Conservation (phyloP, 1,284 basidiomycete species). For the Papiliotrema flavescens region DNA sequence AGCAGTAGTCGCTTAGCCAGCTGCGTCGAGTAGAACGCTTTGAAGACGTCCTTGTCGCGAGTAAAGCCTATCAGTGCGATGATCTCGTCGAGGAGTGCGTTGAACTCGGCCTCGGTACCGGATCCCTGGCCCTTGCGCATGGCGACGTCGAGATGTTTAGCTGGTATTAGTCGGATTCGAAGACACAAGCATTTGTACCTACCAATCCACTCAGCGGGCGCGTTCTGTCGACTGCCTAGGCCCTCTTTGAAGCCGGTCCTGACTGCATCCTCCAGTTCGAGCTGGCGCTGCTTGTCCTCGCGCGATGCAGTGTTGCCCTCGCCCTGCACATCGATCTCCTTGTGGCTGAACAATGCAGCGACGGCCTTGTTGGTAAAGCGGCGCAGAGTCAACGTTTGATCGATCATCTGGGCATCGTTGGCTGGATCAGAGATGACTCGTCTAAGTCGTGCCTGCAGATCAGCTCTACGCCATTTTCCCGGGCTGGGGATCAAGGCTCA, state of each 20-base stretch:
- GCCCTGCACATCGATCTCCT: neutral
- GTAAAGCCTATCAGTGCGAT: slow-evolving; percentile 83
- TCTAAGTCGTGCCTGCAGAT: slow-evolving; percentile 47
- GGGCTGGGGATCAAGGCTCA: slow-evolving; percentile 18
- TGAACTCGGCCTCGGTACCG: slow-evolving; percentile 67
- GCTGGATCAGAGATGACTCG: slow-evolving; percentile 52
- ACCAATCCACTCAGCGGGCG: slow-evolving; percentile 86
- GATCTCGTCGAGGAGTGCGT: slow-evolving; percentile 67
- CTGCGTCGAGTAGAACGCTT: slow-evolving; percentile 87
- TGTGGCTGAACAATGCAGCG: slow-evolving; percentile 50
- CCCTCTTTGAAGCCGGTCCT: slow-evolving; percentile 73
- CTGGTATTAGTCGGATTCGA: slow-evolving; percentile 43
- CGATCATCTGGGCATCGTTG: slow-evolving; percentile 67
- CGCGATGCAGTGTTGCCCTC: neutral
- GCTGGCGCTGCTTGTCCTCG: slow-evolving; percentile 8
- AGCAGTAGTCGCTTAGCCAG: slow-evolving; percentile 85
- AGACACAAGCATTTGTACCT: neutral
- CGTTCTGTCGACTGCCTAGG: slow-evolving; percentile 75
- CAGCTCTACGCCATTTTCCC: neutral
- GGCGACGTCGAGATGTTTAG: slow-evolving; percentile 79
- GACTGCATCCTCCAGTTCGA: slow-evolving; percentile 48
- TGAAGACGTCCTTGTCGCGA: slow-evolving; percentile 82
- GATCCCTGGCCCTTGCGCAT: slow-evolving; percentile 81
- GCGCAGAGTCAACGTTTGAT: slow-evolving; percentile 68
- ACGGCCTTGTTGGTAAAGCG: slow-evolving; percentile 59